Evolutionary conservation across 108 stramenopile species (phyloP).

Genomic region (Schizochytrium sp.): DNA sequence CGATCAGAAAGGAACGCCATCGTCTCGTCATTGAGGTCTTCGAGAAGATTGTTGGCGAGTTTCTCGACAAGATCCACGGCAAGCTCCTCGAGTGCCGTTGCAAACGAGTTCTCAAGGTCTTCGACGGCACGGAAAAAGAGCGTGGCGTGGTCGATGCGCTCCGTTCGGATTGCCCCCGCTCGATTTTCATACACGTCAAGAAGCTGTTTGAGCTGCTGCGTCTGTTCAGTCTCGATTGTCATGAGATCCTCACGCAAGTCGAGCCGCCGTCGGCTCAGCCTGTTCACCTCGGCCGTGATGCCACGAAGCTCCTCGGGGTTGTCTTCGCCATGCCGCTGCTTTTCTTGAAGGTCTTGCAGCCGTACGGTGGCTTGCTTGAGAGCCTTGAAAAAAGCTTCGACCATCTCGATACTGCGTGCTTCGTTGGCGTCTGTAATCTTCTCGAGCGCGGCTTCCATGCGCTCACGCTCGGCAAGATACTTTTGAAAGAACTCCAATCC

Average conservation of each 20-base stretch:
- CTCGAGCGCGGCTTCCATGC: constrained; percentile 25
- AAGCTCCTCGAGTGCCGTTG: constrained; percentile 22
- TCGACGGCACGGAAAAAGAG: constrained; percentile 48
- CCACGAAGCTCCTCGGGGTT: background rate
- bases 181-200: constrained; percentile 45
- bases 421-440: constrained; percentile 16
- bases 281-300: background rate
- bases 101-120: constrained; percentile 48
- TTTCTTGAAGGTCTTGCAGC: background rate
- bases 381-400: constrained; percentile 22
- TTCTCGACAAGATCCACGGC: constrained; percentile 25
- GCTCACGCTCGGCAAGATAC: background rate
- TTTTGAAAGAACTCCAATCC: constrained; percentile 20
- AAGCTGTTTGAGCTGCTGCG: constrained; percentile 50
- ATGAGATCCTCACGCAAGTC: constrained; percentile 42
- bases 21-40: constrained; percentile 45
- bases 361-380: background rate
- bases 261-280: background rate
- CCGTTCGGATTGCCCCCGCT: constrained; percentile 35
- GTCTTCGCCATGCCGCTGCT: background rate
- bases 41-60: constrained; percentile 23
- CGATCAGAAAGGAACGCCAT: constrained; percentile 44
- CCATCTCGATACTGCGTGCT: background rate
- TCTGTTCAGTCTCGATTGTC: constrained; percentile 48
- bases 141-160: constrained; percentile 44